Percentiles rank a stretch among this genome's conserved stretches.
These are phyloP conservation scores for Phragmites australis DNA, from an alignment of 176 grass and related monocot species.

Conservation along the genomic window DNA sequence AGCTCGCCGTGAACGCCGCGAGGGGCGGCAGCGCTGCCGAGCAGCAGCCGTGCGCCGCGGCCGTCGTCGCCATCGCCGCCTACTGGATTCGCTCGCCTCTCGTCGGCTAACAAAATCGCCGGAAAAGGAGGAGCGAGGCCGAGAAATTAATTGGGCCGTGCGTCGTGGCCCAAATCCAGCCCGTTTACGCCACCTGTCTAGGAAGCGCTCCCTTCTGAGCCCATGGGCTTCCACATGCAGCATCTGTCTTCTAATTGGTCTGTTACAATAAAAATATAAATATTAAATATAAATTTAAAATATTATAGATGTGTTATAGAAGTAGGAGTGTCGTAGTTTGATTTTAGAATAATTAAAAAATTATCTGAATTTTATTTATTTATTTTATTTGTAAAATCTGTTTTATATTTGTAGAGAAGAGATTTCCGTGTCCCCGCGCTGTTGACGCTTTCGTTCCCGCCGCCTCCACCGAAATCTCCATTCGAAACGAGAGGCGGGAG, in stretches of 20 bases:
- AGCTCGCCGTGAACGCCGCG: not conserved
- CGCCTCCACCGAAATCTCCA: not conserved
- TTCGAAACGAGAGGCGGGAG: slow-evolving; percentile 12
- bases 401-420: too few relatives aligned
- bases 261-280: too few relatives aligned
- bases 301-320: too few relatives aligned
- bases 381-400: too few relatives aligned
- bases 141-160: not conserved
- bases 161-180: not conserved
- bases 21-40: not conserved
- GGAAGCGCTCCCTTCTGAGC: not conserved
- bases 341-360: too few relatives aligned
- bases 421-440: not conserved
- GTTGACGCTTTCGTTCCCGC: not conserved
- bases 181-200: not conserved
- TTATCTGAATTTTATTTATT: too few relatives aligned
- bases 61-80: slow-evolving; percentile 38
- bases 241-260: too few relatives aligned
- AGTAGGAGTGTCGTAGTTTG: too few relatives aligned
- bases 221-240: not conserved
- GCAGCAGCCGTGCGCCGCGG: slow-evolving; percentile 23
- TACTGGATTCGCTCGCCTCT: slow-evolving; percentile 11
- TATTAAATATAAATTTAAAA: too few relatives aligned
- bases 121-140: not conserved
- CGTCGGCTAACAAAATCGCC: not conserved